phyloP scores from a whole-genome alignment of 495 filamentous ascomycete genomes.

The Penicillium soppii region DNA sequence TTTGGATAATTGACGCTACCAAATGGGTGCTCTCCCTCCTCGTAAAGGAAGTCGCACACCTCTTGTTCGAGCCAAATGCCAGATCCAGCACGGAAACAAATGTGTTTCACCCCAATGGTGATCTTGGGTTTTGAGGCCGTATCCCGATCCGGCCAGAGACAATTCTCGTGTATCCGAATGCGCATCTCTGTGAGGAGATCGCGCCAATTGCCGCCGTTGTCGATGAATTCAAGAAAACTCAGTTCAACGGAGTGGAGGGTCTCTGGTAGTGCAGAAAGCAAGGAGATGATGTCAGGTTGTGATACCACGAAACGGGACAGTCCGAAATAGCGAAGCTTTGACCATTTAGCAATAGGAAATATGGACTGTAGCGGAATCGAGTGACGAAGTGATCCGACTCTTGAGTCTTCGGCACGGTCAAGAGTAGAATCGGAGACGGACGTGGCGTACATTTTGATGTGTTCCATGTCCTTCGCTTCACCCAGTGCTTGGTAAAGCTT shows the following conservation, averaged over 20 bases:
- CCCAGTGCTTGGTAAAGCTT: constrained; percentile 6
- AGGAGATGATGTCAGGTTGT: constrained; percentile 15
- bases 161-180: constrained; percentile 7
- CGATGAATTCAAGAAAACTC: constrained; percentile 15
- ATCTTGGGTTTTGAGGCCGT: constrained; percentile 1
- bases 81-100: neutral
- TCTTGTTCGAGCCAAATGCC: neutral
- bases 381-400: neutral
- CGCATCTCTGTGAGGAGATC: constrained; percentile 9
- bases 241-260: constrained; percentile 13
- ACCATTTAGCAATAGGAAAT: constrained; percentile 20
- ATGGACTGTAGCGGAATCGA: constrained; percentile 17
- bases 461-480: constrained; percentile 9
- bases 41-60: neutral
- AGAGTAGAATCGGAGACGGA: no score
- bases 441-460: constrained; percentile 10
- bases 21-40: neutral
- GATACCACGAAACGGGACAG: constrained; percentile 22
- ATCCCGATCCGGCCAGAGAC: constrained; percentile 10
- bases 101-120: neutral
- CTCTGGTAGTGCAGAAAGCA: constrained; percentile 14
- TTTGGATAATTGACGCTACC: neutral
- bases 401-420: neutral
- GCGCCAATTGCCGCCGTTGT: constrained; percentile 1
- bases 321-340: constrained; percentile 24